phyloP scores from a whole-genome alignment of 306 rosid species.

The Vachellia collinsii region DNA sequence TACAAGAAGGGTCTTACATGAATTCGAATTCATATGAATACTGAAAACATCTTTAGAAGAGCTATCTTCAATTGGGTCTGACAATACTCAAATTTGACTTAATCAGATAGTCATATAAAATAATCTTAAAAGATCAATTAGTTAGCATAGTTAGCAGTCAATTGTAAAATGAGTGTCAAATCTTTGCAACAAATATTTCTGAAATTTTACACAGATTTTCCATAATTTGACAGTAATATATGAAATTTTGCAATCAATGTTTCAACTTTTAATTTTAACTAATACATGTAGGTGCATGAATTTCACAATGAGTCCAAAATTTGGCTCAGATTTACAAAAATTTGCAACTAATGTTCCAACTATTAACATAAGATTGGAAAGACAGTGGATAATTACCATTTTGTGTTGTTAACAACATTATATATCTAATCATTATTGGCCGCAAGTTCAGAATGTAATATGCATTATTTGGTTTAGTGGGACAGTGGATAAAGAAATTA shows the following conservation, averaged over 20 bases:
- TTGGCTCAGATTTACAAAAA: neutral
- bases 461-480: conserved; percentile 23
- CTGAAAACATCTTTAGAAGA: no score
- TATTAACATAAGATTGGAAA: no score
- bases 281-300: neutral
- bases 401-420: conserved; percentile 27
- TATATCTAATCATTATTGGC: conserved; percentile 5
- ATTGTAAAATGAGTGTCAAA: neutral
- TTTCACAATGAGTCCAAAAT: neutral
- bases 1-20: no score
- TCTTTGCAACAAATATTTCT: no score
- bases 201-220: neutral
- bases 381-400: neutral
- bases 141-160: neutral
- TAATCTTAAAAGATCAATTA: neutral
- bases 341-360: neutral
- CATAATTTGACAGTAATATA: neutral
- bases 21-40: no score
- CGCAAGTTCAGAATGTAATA: conserved; percentile 4
- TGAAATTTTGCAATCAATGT: neutral
- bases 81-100: no score
- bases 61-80: no score
- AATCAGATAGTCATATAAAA: no score
- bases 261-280: no score
- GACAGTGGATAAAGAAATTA: conserved; percentile 22